Percentiles rank a stretch among this genome's conserved stretches.
phyloP scores from a whole-genome alignment of 192 early-diverging fungal genomes.

The Rhizophagus prolifer region DNA sequence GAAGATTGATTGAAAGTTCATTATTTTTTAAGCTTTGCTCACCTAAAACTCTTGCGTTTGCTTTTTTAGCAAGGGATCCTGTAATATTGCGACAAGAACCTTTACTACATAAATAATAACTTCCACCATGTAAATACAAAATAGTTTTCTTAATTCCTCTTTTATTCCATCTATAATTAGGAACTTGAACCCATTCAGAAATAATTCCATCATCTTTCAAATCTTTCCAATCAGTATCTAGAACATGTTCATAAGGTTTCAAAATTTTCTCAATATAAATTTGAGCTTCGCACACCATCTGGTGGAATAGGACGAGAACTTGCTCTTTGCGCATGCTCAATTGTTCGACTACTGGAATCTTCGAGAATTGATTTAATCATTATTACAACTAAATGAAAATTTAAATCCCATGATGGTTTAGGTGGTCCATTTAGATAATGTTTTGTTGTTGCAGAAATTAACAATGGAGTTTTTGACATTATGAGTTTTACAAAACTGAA shows the following conservation, averaged over 20 bases:
- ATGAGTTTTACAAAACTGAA: no score
- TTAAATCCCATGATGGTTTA: slow-evolving; percentile 44
- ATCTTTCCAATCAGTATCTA: slow-evolving; percentile 51
- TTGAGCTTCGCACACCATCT: slow-evolving; percentile 35
- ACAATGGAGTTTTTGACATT: slow-evolving; percentile 25
- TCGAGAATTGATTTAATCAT: slow-evolving; percentile 36
- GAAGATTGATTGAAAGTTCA: not conserved
- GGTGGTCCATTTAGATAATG: slow-evolving; percentile 44
- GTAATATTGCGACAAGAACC: slow-evolving; percentile 43
- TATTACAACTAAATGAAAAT: slow-evolving; percentile 36
- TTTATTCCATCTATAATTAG: slow-evolving; percentile 28
- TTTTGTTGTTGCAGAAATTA: slow-evolving; percentile 30
- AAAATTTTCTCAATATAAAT: slow-evolving; percentile 36
- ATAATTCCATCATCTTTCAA: slow-evolving; percentile 32
- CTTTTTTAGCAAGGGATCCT: slow-evolving; percentile 47
- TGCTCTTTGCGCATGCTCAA: slow-evolving; percentile 40
- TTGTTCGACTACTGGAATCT: slow-evolving; percentile 31
- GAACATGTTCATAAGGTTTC: slow-evolving; percentile 32
- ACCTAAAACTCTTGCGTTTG: slow-evolving; percentile 47
- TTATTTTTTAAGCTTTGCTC: not conserved
- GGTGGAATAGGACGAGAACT: slow-evolving; percentile 20
- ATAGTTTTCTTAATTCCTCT: slow-evolving; percentile 51
- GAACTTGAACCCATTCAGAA: slow-evolving; percentile 44
- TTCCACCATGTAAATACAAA: slow-evolving; percentile 79
- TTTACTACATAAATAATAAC: slow-evolving; percentile 50